A percentile compares a stretch with the other conserved stretches of the same genome.
Evolutionary conservation across 768 basidiomycete genomes (phyloP).

Genomic region (Neoboletus magnificus): DNA sequence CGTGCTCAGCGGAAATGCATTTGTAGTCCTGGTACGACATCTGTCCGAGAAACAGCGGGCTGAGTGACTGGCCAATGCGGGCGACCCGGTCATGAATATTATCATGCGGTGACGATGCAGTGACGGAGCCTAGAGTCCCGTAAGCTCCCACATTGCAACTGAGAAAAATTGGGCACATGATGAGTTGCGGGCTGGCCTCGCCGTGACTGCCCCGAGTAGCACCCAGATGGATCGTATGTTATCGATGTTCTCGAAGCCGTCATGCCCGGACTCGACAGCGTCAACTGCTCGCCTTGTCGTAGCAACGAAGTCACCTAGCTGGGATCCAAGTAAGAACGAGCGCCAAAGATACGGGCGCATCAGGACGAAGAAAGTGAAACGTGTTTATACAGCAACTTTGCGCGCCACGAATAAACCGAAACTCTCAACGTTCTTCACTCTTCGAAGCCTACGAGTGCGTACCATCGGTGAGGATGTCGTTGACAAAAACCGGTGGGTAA

Average conservation of each 20-base stretch:
- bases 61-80: background rate
- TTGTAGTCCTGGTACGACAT: background rate
- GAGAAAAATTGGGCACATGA: too few species aligned
- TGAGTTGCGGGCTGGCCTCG: too few species aligned
- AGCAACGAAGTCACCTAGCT: too few species aligned
- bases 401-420: background rate
- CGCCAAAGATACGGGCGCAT: background rate
- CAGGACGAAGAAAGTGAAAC: too few species aligned
- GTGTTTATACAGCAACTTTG: background rate
- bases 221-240: too few species aligned
- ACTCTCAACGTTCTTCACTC: background rate
- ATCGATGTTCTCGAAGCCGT: too few species aligned
- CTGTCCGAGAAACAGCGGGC: background rate
- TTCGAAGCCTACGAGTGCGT: background rate
- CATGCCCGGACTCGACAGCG: too few species aligned
- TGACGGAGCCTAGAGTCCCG: background rate
- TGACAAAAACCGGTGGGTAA: background rate
- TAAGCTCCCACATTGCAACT: too few species aligned
- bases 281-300: too few species aligned
- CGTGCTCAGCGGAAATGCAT: background rate
- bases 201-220: too few species aligned
- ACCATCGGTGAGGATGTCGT: background rate
- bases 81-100: too few species aligned
- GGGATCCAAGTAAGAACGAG: background rate
- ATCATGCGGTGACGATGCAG: background rate